Conservation (phyloP, 257 asterid genomes). For the Plantago major region DNA sequence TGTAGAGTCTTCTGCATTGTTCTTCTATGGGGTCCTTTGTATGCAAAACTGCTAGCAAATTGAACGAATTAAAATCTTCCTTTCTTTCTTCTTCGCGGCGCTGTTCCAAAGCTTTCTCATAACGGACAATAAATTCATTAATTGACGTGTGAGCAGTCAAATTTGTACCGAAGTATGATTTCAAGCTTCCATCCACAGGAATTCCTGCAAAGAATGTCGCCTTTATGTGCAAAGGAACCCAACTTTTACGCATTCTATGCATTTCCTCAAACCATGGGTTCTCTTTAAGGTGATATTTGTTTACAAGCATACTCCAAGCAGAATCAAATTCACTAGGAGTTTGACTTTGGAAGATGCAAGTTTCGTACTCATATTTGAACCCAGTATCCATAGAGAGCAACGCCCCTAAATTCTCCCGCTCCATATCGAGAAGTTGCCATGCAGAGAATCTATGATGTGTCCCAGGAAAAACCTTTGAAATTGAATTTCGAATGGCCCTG, state of each 20-base stretch:
- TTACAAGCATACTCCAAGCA: conserved; percentile 70
- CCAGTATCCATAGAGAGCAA: conserved; percentile 61
- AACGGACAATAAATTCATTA: conserved; percentile 56
- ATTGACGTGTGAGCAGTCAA: conserved; percentile 62
- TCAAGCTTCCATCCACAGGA: conserved; percentile 72
- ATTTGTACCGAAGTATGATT: conserved; percentile 54
- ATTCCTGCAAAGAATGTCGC: conserved; percentile 90
- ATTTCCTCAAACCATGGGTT: conserved; percentile 74
- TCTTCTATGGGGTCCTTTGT: conserved; percentile 96
- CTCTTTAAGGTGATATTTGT: conserved; percentile 60
- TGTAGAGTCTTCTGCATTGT: conserved; percentile 82
- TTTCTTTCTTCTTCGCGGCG: conserved; percentile 77
- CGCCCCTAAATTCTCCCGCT: conserved; percentile 66
- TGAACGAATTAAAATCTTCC: conserved; percentile 81
- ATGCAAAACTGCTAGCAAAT: conserved; percentile 65
- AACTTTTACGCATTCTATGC: conserved; percentile 71
- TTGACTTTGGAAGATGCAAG: conserved; percentile 72
- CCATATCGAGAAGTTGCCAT: conserved; percentile 66
- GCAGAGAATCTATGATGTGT: conserved; percentile 78
- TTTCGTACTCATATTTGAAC: conserved; percentile 75
- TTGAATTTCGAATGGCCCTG: conserved; percentile 52
- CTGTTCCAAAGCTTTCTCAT: conserved; percentile 73
- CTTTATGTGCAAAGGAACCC: conserved; percentile 71
- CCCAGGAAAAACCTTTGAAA: conserved; percentile 68
- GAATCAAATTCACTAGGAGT: conserved; percentile 74